Base-by-base conservation (phyloP, 768 basidiomycete genomes). In the Leccinellum rugosiceps region DNA sequence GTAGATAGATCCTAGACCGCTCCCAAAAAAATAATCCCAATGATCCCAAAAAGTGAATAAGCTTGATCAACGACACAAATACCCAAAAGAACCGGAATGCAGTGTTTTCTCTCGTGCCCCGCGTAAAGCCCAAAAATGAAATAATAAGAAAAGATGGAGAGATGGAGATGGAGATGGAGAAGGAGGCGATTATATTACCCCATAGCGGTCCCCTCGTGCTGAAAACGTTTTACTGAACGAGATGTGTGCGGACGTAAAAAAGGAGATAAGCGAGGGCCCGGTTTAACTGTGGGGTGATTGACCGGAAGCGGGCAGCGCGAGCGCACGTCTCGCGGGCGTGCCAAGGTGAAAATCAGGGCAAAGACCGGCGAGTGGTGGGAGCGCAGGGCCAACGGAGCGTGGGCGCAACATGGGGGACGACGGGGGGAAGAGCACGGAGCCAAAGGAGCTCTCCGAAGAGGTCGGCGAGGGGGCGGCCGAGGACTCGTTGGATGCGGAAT, bases 191-290 rank as follows among this genome's bases (percentile, higher is more conserved):
- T 43, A 43, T 19, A 43, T 43, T 17, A 41, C 25, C 54, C 30
- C 35, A 53, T 48, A 47, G 32, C 32, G 52, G 41, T 19, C 50
- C 51, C 69, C 63, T 68, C 65, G 53, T 65, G 64, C 58, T 49
- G n/a, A 34, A 63, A 69, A 72, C 60, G 70, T 64, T 62, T 52
- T 50, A 51, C 57, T 43, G 41, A 43, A 21, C 41, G 10, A 43
- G 41, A 43, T 43, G n/a, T 34, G 34, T 13, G 41, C 43, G 35
- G 49, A 66, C 70, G 69, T 71, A 70, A 69, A 67, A 58, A 41
- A 41, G 38, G 49, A 30, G 43, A 59, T 52, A 58, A 48, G 57
- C 58, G 57, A 61, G 19, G 31, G 25, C 19, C 41, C 19, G 5
- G 58, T 26, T 62, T 31, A 63, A 38, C 6, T 49, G 67, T 62